A percentile compares a stretch with the other conserved stretches of the same genome.
phyloP scores from a whole-genome alignment of 1,284 basidiomycete genomes.

The Ganoderma boninense region DNA sequence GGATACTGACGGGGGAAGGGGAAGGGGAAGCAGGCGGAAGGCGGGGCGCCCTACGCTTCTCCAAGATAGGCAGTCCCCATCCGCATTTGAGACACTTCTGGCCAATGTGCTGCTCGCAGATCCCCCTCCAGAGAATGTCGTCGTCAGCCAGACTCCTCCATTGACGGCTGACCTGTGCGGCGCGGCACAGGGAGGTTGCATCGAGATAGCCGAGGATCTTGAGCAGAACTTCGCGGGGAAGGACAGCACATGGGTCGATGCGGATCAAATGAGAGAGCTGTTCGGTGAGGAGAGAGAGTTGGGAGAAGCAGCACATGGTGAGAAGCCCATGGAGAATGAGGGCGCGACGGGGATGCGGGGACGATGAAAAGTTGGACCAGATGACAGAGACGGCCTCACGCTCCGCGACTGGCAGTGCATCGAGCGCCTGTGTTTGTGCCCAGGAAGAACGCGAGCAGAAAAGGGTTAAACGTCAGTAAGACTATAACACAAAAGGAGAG shows the following conservation, averaged over 20 bases:
- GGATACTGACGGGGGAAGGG: conserved; percentile 37
- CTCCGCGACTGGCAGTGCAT: conserved; percentile 90
- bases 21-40: conserved; percentile 45
- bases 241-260: conserved; percentile 92
- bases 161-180: conserved; percentile 89
- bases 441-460: too few relatives aligned
- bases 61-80: conserved; percentile 95
- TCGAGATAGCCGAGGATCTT: conserved; percentile 94
- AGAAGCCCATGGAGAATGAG: conserved; percentile 97
- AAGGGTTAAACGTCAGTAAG: background rate
- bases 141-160: conserved; percentile 96
- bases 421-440: conserved; percentile 76
- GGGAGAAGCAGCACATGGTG: conserved; percentile 99
- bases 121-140: conserved; percentile 94
- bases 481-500: background rate
- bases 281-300: conserved; percentile 96
- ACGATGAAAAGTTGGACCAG: conserved; percentile 98
- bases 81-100: conserved; percentile 98
- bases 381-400: conserved; percentile 91
- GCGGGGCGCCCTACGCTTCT: conserved; percentile 67
- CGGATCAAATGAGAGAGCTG: conserved; percentile 92
- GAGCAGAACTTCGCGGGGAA: conserved; percentile 92
- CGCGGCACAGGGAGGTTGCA: conserved; percentile 94
- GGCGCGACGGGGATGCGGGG: conserved; percentile 88
- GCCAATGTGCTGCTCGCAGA: conserved; percentile 99